These are phyloP conservation scores for Globisporangium barbulae DNA, from an alignment of 352 stramenopile genomes.

Conservation along the genomic window DNA sequence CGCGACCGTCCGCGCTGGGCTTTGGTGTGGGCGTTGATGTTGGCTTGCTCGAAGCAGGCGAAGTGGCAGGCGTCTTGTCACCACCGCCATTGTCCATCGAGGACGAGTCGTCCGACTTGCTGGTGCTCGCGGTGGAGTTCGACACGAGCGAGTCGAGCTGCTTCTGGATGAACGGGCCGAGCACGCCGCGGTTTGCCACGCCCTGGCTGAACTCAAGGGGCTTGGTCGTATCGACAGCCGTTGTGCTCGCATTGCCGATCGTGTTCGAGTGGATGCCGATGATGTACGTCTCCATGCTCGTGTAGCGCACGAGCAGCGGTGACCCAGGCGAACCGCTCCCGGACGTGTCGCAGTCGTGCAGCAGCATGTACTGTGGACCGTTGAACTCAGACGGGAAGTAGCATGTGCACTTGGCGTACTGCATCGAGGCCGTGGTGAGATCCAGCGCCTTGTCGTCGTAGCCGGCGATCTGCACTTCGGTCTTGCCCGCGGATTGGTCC, in stretches of 20 bases:
- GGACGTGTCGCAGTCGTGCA: conserved; percentile 63
- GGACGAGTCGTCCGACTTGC: neutral
- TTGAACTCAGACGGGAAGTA: conserved; percentile 41
- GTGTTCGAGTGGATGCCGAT: conserved; percentile 54
- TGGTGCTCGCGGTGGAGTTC: conserved; percentile 1
- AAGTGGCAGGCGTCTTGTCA: neutral
- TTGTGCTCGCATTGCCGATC: conserved; percentile 19
- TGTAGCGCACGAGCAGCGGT: conserved; percentile 56
- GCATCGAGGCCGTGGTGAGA: conserved; percentile 16
- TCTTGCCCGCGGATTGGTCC: conserved; percentile 23
- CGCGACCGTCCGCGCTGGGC: neutral
- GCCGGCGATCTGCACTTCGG: conserved; percentile 51
- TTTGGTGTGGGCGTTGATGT: neutral
- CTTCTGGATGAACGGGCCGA: conserved; percentile 47
- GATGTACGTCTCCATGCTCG: conserved; percentile 53
- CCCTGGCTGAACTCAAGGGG: conserved; percentile 27
- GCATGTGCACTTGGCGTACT: conserved; percentile 47
- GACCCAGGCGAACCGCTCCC: conserved; percentile 40
- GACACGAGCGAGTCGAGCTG: conserved; percentile 35
- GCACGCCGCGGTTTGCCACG: conserved; percentile 46
- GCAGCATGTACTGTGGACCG: conserved; percentile 41
- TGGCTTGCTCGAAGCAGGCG: neutral
- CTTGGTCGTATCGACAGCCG: conserved; percentile 13
- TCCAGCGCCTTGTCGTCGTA: conserved; percentile 27
- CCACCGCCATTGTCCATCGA: neutral